Evolutionary conservation across 441 rosid genomes (phyloP).

Genomic region (Hypseocharis bilobata): DNA sequence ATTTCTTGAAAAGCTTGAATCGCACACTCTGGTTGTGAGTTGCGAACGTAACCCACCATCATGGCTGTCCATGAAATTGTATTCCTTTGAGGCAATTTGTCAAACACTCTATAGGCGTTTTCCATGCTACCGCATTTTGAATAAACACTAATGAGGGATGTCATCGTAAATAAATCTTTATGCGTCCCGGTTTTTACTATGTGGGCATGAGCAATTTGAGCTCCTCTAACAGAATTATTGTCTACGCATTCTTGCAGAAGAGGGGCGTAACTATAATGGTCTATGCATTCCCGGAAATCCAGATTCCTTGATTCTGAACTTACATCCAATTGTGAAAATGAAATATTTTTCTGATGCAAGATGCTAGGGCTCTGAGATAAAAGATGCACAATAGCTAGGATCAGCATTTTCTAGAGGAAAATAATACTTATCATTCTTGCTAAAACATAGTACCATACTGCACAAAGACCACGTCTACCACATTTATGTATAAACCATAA

Average conservation of each 20-base stretch:
- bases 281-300: slow-evolving; percentile 31
- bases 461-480: too few species aligned
- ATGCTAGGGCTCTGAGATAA: slow-evolving; percentile 25
- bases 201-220: slow-evolving; percentile 37
- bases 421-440: neutral
- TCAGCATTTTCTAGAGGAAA: slow-evolving; percentile 11
- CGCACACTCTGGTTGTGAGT: slow-evolving; percentile 36
- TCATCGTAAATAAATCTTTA: slow-evolving; percentile 27
- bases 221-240: slow-evolving; percentile 27
- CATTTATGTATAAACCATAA: too few species aligned
- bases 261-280: slow-evolving; percentile 33
- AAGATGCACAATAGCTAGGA: slow-evolving; percentile 6
- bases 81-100: slow-evolving; percentile 28
- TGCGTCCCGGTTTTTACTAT: slow-evolving; percentile 36
- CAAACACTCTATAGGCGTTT: slow-evolving; percentile 32
- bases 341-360: slow-evolving; percentile 24
- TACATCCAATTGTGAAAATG: slow-evolving; percentile 23
- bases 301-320: slow-evolving; percentile 21
- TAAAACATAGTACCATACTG: too few species aligned
- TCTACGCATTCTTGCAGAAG: slow-evolving; percentile 39
- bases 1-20: slow-evolving; percentile 30
- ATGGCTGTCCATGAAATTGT: slow-evolving; percentile 39
- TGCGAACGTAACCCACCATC: slow-evolving; percentile 41
- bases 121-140: slow-evolving; percentile 36
- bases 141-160: slow-evolving; percentile 42